These are phyloP conservation scores for Petunia axillaris DNA, from an alignment of 257 asterid species.

Conservation along the genomic window DNA sequence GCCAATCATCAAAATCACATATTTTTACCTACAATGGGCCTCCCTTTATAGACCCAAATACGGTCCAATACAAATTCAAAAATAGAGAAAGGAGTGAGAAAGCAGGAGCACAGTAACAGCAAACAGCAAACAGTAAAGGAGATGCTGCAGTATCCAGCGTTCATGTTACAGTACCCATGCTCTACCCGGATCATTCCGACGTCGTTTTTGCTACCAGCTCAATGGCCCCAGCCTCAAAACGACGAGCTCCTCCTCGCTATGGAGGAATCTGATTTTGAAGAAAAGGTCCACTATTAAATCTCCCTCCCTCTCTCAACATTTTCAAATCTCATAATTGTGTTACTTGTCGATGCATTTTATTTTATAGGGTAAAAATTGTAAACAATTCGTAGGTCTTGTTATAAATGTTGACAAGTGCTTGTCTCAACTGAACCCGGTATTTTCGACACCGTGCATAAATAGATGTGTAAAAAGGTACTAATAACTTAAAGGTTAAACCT, in stretches of 20 bases:
- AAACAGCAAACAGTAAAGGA: neutral
- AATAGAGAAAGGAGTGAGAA: neutral
- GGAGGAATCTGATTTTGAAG: conserved; percentile 88
- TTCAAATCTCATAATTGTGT: neutral
- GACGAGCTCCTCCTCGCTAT: conserved; percentile 89
- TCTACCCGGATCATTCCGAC: conserved; percentile 80
- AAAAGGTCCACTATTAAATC: conserved; percentile 53
- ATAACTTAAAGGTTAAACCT: too few species aligned
- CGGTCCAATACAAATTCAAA: conserved; percentile 11
- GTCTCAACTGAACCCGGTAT: too few species aligned
- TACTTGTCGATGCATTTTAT: neutral
- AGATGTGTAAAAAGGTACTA: too few species aligned
- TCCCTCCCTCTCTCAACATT: neutral
- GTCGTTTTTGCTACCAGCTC: conserved; percentile 72
- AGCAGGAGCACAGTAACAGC: neutral
- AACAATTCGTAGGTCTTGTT: neutral
- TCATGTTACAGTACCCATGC: conserved; percentile 78
- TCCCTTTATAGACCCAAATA: neutral
- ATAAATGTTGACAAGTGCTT: neutral
- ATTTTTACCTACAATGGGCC: neutral
- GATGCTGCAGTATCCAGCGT: conserved; percentile 82
- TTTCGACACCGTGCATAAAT: too few species aligned
- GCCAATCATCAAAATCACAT: too few species aligned
- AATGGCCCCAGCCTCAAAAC: conserved; percentile 89
- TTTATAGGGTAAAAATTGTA: neutral